phyloP scores from a whole-genome alignment of 768 basidiomycete genomes.

The Rhizopogon vesiculosus region DNA sequence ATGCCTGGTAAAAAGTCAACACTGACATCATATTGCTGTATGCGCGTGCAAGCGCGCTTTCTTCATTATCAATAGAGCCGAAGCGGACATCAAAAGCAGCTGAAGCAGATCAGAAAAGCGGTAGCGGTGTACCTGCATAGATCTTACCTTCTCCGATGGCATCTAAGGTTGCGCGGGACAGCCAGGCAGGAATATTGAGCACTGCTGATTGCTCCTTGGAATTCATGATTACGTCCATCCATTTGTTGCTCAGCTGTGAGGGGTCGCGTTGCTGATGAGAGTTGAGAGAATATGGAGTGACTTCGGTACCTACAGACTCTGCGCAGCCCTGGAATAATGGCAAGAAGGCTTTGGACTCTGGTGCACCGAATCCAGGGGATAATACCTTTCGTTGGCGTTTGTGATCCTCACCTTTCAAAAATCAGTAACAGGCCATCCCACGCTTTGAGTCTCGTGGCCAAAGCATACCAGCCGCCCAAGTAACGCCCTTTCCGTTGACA shows the following conservation, averaged over 20 bases:
- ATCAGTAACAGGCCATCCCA: not conserved
- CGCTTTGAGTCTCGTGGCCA: slow-evolving; percentile 8
- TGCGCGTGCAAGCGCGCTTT: slow-evolving; percentile 2
- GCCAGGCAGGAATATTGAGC: slow-evolving; percentile 22
- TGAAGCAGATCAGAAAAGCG: not conserved
- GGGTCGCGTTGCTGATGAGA: not conserved
- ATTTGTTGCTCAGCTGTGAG: slow-evolving; percentile 18
- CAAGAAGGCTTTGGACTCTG: slow-evolving; percentile 47
- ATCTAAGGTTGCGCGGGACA: slow-evolving; percentile 44
- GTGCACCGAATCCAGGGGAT: slow-evolving; percentile 50
- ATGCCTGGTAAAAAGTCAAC: not conserved
- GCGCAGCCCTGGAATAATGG: slow-evolving; percentile 40
- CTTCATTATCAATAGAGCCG: slow-evolving; percentile 6
- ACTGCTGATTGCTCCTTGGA: slow-evolving; percentile 8
- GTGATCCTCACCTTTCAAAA: slow-evolving; percentile 33
- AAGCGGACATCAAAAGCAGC: no score
- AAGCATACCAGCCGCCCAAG: slow-evolving; percentile 36
- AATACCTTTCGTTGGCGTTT: slow-evolving; percentile 51
- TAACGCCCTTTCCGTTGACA: slow-evolving; percentile 29
- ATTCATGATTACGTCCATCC: slow-evolving; percentile 15
- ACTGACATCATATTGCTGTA: slow-evolving; percentile 4
- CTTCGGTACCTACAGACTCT: slow-evolving; percentile 13
- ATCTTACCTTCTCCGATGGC: slow-evolving; percentile 43
- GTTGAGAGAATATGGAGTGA: not conserved
- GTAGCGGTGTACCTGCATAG: not conserved